Evolutionary conservation across 192 early-diverging fungal species (phyloP).

Genomic region (Mortierella antarctica): DNA sequence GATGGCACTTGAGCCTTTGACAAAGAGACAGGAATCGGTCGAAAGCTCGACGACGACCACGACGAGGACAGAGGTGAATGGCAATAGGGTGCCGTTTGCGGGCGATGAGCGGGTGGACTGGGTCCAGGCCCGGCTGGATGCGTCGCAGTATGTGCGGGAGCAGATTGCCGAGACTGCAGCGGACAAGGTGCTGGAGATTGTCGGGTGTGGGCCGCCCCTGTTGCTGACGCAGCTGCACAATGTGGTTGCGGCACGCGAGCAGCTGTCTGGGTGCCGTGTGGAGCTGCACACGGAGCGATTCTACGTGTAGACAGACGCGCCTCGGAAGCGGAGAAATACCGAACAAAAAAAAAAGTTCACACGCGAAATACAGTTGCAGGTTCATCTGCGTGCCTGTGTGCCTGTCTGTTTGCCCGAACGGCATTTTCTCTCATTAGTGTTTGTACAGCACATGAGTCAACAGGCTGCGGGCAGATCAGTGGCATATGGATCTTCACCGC

Average conservation of each 20-base stretch:
- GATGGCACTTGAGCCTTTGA: neutral
- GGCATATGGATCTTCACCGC: no score
- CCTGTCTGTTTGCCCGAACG: no score
- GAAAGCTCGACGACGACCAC: neutral
- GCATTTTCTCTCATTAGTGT: no score
- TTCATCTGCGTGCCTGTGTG: no score
- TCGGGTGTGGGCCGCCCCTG: slow-evolving; percentile 36
- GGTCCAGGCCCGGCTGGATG: slow-evolving; percentile 23
- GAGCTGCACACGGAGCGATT: slow-evolving; percentile 47
- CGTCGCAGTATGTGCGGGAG: slow-evolving; percentile 3
- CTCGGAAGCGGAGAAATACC: no score
- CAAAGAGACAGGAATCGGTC: neutral
- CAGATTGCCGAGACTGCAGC: slow-evolving; percentile 20
- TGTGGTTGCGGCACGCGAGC: slow-evolving; percentile 30
- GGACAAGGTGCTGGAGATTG: slow-evolving; percentile 31
- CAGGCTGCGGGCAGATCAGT: no score
- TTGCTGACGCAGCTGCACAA: slow-evolving; percentile 47
- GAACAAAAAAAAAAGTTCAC: no score
- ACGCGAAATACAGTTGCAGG: no score
- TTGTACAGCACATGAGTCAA: no score
- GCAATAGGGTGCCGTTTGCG: slow-evolving; percentile 17
- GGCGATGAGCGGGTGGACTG: slow-evolving; percentile 34
- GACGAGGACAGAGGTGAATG: slow-evolving; percentile 7
- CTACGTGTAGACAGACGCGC: slow-evolving; percentile 14
- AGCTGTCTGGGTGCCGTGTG: slow-evolving; percentile 38